Base-by-base conservation (phyloP, 768 basidiomycete species). In the Termitomyces sp. region DNA sequence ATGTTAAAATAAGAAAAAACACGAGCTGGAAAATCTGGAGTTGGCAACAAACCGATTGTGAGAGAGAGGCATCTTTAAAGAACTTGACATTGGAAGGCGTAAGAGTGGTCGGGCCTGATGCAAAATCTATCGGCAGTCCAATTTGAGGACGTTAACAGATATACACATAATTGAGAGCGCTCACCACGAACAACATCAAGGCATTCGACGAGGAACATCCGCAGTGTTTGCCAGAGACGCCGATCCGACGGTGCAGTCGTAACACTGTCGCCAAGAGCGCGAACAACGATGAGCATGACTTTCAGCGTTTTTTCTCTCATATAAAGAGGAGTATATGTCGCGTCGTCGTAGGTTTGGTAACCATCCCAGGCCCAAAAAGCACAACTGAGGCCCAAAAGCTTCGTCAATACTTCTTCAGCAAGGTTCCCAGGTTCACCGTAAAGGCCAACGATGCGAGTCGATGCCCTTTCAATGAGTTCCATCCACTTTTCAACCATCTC, bases 361-460 rank as follows among this genome's bases (percentile, higher is more conserved):
- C 81, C 80, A 34, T 76, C 65, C 84, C 88, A 90, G 32, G 77
- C 67, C 58, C 86, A 85, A 35, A 88, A 71, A 1, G 76, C 75
- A 52, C 74, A 66, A 63, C 79, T 82, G 30, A 89, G 73, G 39
- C 77, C 76, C 11, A 87, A 64, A 42, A 89, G 64, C 39, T 78
- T 73, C 25, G 73, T 68, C 55, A 86, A 77, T 5, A 84, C 59
- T 53, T 75, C 80, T 60, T 76, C 72, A 25, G 81, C 72, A 34
- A 85, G 66, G 41, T 74, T 72, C 9, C 74, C 72, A 10, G 76
- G 69, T 23, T 73, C 72, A 40, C 68, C 67, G 63, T 79, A 84
- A n/a, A 87, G 69, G 9, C 72, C 74, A 50, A 81, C 78, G 12
- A 81, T 77, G 39, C 75, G 73, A 58, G 66, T 68, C n/a, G 80